Base-by-base conservation (phyloP, 495 filamentous ascomycete genomes). In the Pyronema domesticum region DNA sequence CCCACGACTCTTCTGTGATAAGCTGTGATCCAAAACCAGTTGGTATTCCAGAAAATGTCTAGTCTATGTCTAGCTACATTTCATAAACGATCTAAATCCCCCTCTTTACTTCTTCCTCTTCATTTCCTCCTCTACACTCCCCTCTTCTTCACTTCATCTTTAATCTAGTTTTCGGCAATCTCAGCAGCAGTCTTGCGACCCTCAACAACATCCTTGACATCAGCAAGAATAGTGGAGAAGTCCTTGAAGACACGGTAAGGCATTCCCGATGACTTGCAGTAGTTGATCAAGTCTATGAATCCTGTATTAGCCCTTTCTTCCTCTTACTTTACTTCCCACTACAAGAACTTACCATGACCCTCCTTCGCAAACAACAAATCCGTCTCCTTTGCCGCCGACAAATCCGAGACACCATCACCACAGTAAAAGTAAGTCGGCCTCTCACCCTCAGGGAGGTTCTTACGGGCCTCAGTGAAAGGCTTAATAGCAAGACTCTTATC, bases 281-380 rank as follows among this genome's bases (percentile, higher is more conserved):
- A 84, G 9, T 68, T 76, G 59, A 85, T 73, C 58, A 85, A 68
- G 66, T 85, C 81, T 81, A 54, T 37, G 0, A 34, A 30, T 13
- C 39, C 13, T 8, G 13, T n/a, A 51, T 51, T 36, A 51, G 45
- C 19, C 7, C 45, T 30, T 7, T 1, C 45, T 11, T 30, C 23
- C 23, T 30, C 23, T 30, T 30, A 30, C 23, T 30, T 30, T 30
- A 30, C 23, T 30, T 30, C 23, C 5, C 23, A 1, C 5, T 30
- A 5, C 23, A 44, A 51, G 47, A 54, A 63, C 6, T 44, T 76
- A 91, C 86, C 87, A 66, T 84, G 76, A 7, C 85, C 89, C 37
- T 82, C 77, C 74, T 95, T 96, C 49, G 88, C 88, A 65, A 94
- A 95, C 14, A 95, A 68, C 42, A 95, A 67, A 64, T 95, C 85